Evolutionary conservation across 306 rosid species (phyloP), one percentile per base, ranked within the genome.

Genomic region (Dicorynia guianensis): DNA sequence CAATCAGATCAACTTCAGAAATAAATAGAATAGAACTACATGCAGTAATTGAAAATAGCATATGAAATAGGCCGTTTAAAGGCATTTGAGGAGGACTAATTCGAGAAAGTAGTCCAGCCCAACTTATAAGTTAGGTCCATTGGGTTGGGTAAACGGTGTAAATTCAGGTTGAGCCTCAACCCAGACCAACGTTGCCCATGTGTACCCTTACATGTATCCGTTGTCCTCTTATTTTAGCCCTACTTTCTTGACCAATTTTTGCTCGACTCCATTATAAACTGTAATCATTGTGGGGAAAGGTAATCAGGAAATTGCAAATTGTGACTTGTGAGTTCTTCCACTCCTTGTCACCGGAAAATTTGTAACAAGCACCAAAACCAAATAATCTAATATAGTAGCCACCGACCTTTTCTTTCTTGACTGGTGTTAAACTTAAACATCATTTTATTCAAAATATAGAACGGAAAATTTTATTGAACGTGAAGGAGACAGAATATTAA

Each of bases 401-500:
- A 50, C 12, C 12, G 18, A 9, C 5, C 18, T 42, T 48, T 17
- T 61, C 12, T 38, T 36, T 38, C 67, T 36, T 43, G 69, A 63
- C 10, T 33, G 59, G 34, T 15, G 14, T 30, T n/a, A 69, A 69
- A 36, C 36, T 30, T n/a, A 69, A 69, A 36, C 36, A 36, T 71
- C 18, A 10, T 25, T 42, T 40, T 15, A 70, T 40, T 25, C 4
- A 8, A 18, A 15, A 11, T 38, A 14, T 12, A 14, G 15, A 71
- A 55, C 20, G 10, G 6, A 5, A 8, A 40, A 5, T 5, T 40
- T 4, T 8, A 40, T 5, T 8, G 10, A 8, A 5, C 46, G 4
- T 8, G 10, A 5, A 5, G 46, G 1, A 40, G 6, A 5, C 46
- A 8, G 10, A 5, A 5, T 5, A 1, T 8, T 8, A 0, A 8